Base-by-base conservation (phyloP, 139 green algal genomes). In the Mesostigma viride region DNA sequence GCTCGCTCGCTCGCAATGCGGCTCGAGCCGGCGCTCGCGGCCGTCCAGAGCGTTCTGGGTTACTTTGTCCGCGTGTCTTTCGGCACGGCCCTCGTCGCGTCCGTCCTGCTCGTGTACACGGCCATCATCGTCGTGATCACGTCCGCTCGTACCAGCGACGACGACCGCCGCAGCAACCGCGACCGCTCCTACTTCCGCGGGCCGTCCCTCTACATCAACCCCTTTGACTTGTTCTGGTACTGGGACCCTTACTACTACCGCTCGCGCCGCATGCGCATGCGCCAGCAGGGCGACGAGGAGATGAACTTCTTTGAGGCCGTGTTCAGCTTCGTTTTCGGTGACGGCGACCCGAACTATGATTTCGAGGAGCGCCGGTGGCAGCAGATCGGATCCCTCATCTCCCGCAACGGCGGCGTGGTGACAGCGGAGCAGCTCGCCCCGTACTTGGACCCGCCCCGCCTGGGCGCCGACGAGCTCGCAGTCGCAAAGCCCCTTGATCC, bases 251-350 rank as follows among this genome's bases (percentile, higher is more conserved):
- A 80, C 68, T 92, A 92, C 73, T 76, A 82, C 46, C 56, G 36
- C 46, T 79, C 22, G 32, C 57, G 69, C 5, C 60, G 77, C 1
- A 36, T 45, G 33, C 27, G 53, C 31, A n/a, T 58, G 58, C 4
- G 58, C 28, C 14, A 17, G 28, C 47, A 61, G 32, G 31, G 58
- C 20, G 60, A 48, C 1, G 51, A 69, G 26, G 59, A 75, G 40
- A 83, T 94, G 75, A 87, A 71, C 51, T 95, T 96, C 48, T 67
- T 94, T 33, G 85, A 96, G 77, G 64, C 83, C 2, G 81, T 96
- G 27, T 97, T 96, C 74, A 88, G 76, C 1, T 97, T 95, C 71
- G 92, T 98, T 36, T 97, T 97, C 82, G 92, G 92, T 0, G 92
- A 98, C 74, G 92, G 92, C 0, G 82, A 98, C 75, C 90, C 91